Percentiles rank a stretch among this genome's conserved stretches.
These are phyloP conservation scores for Favolaschia claudopus DNA, from an alignment of 768 basidiomycete species.

Conservation along the genomic window DNA sequence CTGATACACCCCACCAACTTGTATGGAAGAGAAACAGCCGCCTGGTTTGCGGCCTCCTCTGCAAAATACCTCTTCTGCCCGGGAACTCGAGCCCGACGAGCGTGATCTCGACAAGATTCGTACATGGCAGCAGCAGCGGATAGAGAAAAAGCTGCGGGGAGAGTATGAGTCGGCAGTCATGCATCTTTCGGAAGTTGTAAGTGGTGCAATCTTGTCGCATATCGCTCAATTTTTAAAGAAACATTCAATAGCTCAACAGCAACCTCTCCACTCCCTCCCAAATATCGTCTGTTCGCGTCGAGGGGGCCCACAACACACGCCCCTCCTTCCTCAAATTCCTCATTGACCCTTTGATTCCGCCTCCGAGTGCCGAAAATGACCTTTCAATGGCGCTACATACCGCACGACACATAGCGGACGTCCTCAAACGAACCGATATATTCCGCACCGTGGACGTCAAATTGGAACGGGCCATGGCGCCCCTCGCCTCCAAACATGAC, in stretches of 20 bases:
- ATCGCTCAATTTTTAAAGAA: neutral
- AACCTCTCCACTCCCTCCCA: conserved; percentile 72
- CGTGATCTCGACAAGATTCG: conserved; percentile 61
- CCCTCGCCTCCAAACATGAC: conserved; percentile 62
- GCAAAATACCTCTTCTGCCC: conserved; percentile 58
- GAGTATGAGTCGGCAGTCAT: conserved; percentile 79
- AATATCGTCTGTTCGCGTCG: conserved; percentile 81
- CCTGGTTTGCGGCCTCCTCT: conserved; percentile 54
- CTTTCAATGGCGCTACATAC: conserved; percentile 76
- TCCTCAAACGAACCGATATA: conserved; percentile 77
- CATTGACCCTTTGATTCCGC: conserved; percentile 66
- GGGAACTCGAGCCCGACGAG: conserved; percentile 62
- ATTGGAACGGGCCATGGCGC: conserved; percentile 64
- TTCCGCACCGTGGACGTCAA: conserved; percentile 73
- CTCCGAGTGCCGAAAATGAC: conserved; percentile 34
- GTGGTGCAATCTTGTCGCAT: conserved; percentile 28
- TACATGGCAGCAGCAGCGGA: conserved; percentile 81
- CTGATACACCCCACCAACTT: too few species aligned
- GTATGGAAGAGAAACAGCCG: conserved; percentile 9
- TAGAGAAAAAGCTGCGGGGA: conserved; percentile 69
- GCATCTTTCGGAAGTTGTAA: conserved; percentile 69
- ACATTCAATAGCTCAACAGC: conserved; percentile 61
- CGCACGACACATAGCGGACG: conserved; percentile 68
- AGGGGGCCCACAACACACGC: conserved; percentile 79
- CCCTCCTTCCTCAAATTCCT: conserved; percentile 83